phyloP scores from a whole-genome alignment of 768 basidiomycete genomes.

The Boletus sensibilis region DNA sequence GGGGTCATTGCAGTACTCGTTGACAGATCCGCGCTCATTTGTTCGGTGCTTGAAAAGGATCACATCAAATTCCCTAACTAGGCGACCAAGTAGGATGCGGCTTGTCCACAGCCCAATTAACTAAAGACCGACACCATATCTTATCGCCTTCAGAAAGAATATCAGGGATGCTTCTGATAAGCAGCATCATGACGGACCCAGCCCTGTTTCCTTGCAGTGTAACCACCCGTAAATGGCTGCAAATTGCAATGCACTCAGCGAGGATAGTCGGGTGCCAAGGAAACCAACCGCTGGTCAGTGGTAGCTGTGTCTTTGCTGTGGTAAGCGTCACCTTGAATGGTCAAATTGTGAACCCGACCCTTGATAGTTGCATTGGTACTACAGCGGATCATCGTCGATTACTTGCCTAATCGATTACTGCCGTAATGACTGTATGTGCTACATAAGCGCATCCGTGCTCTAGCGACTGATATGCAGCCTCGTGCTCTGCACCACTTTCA shows the following conservation, averaged over 20 bases:
- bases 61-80: background rate
- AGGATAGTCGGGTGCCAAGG: background rate
- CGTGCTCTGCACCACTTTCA: background rate
- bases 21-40: too few relatives aligned
- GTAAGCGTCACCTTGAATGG: background rate
- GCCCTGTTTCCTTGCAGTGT: background rate
- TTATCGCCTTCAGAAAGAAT: background rate
- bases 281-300: background rate
- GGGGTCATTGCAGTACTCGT: conserved; percentile 2
- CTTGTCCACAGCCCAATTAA: too few relatives aligned
- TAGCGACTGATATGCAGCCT: background rate
- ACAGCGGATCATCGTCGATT: background rate
- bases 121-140: background rate
- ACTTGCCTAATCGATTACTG: background rate
- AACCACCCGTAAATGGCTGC: background rate
- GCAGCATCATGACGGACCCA: background rate
- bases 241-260: too few relatives aligned
- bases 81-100: conserved; percentile 6
- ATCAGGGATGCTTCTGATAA: background rate
- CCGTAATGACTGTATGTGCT: background rate
- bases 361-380: background rate
- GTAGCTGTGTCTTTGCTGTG: background rate
- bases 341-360: background rate
- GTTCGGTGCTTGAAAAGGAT: background rate
- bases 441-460: background rate